Evolutionary conservation across 805 yeast species (phyloP), one percentile per base, ranked within the genome.

Genomic region (Starmera caribaea): DNA sequence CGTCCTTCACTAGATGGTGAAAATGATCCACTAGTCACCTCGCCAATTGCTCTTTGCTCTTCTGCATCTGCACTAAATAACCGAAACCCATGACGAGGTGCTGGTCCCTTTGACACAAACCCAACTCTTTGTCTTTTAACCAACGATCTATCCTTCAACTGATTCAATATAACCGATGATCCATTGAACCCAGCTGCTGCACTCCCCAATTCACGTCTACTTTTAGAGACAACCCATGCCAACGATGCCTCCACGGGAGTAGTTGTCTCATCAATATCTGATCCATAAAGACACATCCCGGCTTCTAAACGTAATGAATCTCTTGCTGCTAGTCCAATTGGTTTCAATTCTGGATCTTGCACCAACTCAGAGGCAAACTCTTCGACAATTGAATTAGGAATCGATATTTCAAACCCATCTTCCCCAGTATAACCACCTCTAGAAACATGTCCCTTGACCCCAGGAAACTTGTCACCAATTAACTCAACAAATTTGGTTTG

Each of bases 371-470:
- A 63, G 34, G 92, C 77, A 48, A 92, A 76, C 2, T 71, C 75
- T 27, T 65, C 57, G 2, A 90, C 80, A 16, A 69, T 57, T 38
- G 68, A 63, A 41, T 74, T 66, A 24, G 86, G 81, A 44, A 89
- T 79, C 8, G 94, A 79, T 42, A 90, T 74, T 61, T 92, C 98
- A 60, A 92, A 90, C 2, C 98, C 98, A 59, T 92, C 98, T 63
- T 92, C 98, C 15, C 98, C 98, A 7, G 98, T 92, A 67, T 92
- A 92, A 3, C 98, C 98, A 17, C 95, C 85, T 61, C 98, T 79
- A 4, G 96, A 84, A n/a, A 88, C 71, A 55, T 88, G 95, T 38
- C 82, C 68, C 38, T 68, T 65, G 30, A 55, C 46, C 21, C 62
- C 44, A 59, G 55, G 39, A 62, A 66, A 52, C 59, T 65, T 39